Conservation (phyloP, 1,284 basidiomycete genomes). For the Macrocystidia cucumis region DNA sequence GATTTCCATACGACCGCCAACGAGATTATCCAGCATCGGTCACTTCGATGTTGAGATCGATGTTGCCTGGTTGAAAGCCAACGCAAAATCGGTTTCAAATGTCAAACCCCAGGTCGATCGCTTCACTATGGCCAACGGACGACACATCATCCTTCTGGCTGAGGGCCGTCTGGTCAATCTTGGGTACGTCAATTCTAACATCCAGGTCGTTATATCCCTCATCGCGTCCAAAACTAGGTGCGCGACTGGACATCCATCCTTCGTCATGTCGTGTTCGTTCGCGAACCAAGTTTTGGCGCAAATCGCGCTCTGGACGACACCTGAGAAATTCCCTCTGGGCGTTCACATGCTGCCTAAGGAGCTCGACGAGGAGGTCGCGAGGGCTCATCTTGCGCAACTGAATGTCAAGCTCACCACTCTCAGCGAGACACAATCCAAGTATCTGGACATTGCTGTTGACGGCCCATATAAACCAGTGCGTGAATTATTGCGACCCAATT, state of each 20-base stretch:
- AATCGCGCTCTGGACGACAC: slow-evolving; percentile 96
- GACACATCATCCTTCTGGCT: slow-evolving; percentile 95
- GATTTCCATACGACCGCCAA: slow-evolving; percentile 1
- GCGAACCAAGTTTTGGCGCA: slow-evolving; percentile 98
- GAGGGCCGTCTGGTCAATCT: slow-evolving; percentile 99
- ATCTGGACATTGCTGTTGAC: slow-evolving; percentile 85
- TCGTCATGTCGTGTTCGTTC: slow-evolving; percentile 99
- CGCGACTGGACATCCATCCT: slow-evolving; percentile 89
- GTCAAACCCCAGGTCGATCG: slow-evolving; percentile 99
- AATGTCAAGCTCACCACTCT: slow-evolving; percentile 92
- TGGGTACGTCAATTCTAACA: slow-evolving; percentile 50
- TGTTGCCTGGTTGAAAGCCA: slow-evolving; percentile 96
- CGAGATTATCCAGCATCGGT: slow-evolving; percentile 62
- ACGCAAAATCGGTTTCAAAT: slow-evolving; percentile 82
- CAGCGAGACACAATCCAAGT: slow-evolving; percentile 73
- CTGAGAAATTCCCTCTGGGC: slow-evolving; percentile 85
- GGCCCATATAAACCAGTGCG: slow-evolving; percentile 88
- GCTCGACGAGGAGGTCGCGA: slow-evolving; percentile 98
- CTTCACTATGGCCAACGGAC: slow-evolving; percentile 86
- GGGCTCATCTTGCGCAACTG: slow-evolving; percentile 87
- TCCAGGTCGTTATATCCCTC: slow-evolving; percentile 6
- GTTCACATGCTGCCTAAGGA: slow-evolving; percentile 97
- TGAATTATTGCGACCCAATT: slow-evolving; percentile 7
- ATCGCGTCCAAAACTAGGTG: slow-evolving; percentile 37
- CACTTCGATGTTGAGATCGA: slow-evolving; percentile 99